A percentile compares a stretch with the other conserved stretches of the same genome.
phyloP scores from a whole-genome alignment of 352 stramenopile genomes.

The Globisporangium solare region DNA sequence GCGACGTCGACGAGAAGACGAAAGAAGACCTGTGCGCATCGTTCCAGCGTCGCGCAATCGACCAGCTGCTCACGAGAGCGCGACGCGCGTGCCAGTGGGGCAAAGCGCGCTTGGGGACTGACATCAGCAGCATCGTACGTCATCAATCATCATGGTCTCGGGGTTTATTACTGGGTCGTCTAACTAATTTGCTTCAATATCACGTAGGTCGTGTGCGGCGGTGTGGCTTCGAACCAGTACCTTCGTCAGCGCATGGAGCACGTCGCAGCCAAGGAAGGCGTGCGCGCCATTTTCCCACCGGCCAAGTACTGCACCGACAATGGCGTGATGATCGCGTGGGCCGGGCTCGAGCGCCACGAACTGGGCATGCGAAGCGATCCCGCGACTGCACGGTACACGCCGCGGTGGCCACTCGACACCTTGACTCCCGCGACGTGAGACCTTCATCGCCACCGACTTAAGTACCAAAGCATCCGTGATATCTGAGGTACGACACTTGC shows the following conservation, averaged over 20 bases:
- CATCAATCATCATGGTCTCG: neutral
- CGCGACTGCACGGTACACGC: conserved; percentile 48
- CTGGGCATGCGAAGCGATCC: conserved; percentile 56
- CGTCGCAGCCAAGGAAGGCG: conserved; percentile 39
- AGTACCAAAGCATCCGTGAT: too few relatives aligned
- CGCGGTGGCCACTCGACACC: conserved; percentile 70
- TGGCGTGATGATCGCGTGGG: conserved; percentile 96
- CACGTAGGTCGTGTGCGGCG: conserved; percentile 91
- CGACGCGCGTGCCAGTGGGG: conserved; percentile 84
- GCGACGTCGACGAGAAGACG: conserved; percentile 33
- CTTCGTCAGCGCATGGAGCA: conserved; percentile 84
- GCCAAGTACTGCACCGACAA: conserved; percentile 97
- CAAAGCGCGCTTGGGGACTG: conserved; percentile 38
- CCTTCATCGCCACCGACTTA: too few relatives aligned
- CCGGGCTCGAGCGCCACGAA: conserved; percentile 71
- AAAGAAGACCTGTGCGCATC: conserved; percentile 92
- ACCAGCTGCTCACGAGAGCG: conserved; percentile 72
- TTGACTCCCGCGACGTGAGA: conserved; percentile 14
- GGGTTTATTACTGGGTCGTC: too few relatives aligned
- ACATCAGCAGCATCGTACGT: conserved; percentile 76
- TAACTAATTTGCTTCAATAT: neutral
- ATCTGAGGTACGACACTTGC: too few relatives aligned
- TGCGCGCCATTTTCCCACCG: conserved; percentile 50
- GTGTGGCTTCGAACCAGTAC: conserved; percentile 96
- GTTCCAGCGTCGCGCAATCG: conserved; percentile 82